These are phyloP conservation scores for Sherardia arvensis DNA, from an alignment of 257 asterid genomes.

Conservation along the genomic window DNA sequence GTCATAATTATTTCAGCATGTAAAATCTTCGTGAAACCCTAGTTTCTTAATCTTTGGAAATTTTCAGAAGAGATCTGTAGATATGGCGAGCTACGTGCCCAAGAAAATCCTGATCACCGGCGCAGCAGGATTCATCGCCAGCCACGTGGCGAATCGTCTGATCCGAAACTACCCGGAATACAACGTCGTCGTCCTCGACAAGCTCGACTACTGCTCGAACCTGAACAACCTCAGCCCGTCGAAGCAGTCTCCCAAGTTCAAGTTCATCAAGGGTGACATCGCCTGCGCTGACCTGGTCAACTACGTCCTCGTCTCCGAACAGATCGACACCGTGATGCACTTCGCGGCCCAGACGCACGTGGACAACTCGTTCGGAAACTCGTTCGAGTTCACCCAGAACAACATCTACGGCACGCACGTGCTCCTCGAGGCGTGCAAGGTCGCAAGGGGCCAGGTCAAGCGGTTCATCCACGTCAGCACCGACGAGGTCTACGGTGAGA, in stretches of 20 bases:
- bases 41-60: not conserved
- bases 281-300: conserved; percentile 93
- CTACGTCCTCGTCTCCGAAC: conserved; percentile 79
- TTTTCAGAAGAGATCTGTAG: not conserved
- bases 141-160: conserved; percentile 91
- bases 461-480: conserved; percentile 97
- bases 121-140: conserved; percentile 97
- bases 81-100: conserved; percentile 34
- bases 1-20: too few species aligned
- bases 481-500: conserved; percentile 95
- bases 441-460: conserved; percentile 64
- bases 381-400: conserved; percentile 92
- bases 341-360: conserved; percentile 98
- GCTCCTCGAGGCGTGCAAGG: conserved; percentile 95
- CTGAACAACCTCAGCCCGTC: conserved; percentile 75
- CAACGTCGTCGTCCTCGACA: conserved; percentile 89
- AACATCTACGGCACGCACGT: conserved; percentile 94
- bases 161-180: conserved; percentile 68
- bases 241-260: conserved; percentile 62
- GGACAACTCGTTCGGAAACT: conserved; percentile 89
- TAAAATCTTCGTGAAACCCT: too few species aligned
- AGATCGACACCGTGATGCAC: conserved; percentile 95
- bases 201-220: conserved; percentile 89
- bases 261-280: conserved; percentile 90
- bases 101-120: conserved; percentile 94